Conservation (phyloP, 1,139 yeast genomes). For the Eremothecium sinecaudum region DNA sequence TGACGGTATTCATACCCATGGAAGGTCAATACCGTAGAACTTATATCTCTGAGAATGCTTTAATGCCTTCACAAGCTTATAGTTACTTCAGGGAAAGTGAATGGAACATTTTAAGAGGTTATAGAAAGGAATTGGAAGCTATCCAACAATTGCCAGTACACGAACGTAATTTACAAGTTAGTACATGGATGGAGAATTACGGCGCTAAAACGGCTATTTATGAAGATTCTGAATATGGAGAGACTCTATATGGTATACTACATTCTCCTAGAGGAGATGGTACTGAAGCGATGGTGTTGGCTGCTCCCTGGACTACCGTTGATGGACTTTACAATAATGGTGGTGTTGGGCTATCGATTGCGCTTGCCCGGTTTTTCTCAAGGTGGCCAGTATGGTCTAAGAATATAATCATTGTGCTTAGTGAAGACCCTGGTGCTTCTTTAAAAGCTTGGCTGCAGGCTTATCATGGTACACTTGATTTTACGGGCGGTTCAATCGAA, state of each 20-base stretch:
- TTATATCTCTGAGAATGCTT: slow-evolving; percentile 89
- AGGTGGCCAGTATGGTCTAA: slow-evolving; percentile 94
- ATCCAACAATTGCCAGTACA: slow-evolving; percentile 27
- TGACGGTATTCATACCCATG: slow-evolving; percentile 55
- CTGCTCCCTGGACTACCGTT: slow-evolving; percentile 74
- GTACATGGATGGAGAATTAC: slow-evolving; percentile 55
- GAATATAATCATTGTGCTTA: slow-evolving; percentile 77
- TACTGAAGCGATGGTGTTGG: slow-evolving; percentile 87
- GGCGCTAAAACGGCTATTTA: slow-evolving; percentile 63
- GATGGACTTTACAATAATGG: slow-evolving; percentile 59
- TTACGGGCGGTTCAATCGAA: slow-evolving; percentile 93
- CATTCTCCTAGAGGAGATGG: slow-evolving; percentile 96
- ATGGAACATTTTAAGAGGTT: slow-evolving; percentile 88
- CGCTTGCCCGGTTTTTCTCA: slow-evolving; percentile 69
- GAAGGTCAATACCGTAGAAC: slow-evolving; percentile 77
- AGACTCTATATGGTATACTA: slow-evolving; percentile 69
- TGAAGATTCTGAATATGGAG: slow-evolving; percentile 35
- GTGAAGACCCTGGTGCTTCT: slow-evolving; percentile 60
- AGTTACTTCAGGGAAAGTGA: slow-evolving; percentile 90
- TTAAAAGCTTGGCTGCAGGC: slow-evolving; percentile 89
- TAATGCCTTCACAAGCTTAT: slow-evolving; percentile 93
- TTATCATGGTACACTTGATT: slow-evolving; percentile 74
- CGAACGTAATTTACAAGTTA: slow-evolving; percentile 40
- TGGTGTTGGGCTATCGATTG: slow-evolving; percentile 64
- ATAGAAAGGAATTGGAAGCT: slow-evolving; percentile 41